Conservation (phyloP, 2,329 filamentous ascomycete species). For the Penicillium corylophilum region DNA sequence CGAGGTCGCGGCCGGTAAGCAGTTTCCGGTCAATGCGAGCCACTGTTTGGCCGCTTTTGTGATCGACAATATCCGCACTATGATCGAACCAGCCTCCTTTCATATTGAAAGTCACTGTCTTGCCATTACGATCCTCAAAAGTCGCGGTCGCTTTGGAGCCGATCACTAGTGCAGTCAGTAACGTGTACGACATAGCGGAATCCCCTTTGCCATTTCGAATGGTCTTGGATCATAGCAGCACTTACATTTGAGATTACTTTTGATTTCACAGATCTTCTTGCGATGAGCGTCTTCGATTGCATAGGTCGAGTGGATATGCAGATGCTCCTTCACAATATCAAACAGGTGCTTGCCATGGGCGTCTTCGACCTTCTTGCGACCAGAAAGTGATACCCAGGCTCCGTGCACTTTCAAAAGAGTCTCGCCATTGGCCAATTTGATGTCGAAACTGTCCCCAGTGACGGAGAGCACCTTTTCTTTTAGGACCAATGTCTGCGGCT, state of each 20-base stretch:
- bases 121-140: constrained; percentile 54
- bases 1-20: constrained; percentile 57
- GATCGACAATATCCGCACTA: constrained; percentile 57
- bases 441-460: constrained; percentile 63
- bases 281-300: constrained; percentile 44
- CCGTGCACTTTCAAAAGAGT: constrained; percentile 59
- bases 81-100: constrained; percentile 62
- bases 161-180: constrained; percentile 17
- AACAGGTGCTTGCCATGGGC: constrained; percentile 19
- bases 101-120: constrained; percentile 53
- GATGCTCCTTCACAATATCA: constrained; percentile 24
- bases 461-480: constrained; percentile 63
- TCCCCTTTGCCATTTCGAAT: not conserved
- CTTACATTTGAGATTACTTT: constrained; percentile 55
- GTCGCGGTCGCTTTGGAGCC: constrained; percentile 36
- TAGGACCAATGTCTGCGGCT: constrained; percentile 52
- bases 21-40: constrained; percentile 61
- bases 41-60: constrained; percentile 51
- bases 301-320: constrained; percentile 23
- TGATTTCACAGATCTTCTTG: constrained; percentile 55
- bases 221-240: constrained; percentile 12
- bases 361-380: constrained; percentile 25
- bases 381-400: constrained; percentile 42
- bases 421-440: constrained; percentile 56
- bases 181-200: not conserved